Percentiles rank a stretch among this genome's conserved stretches.
phyloP scores from a whole-genome alignment of 495 filamentous ascomycete genomes.

The Hypomontagnella submonticulosa region DNA sequence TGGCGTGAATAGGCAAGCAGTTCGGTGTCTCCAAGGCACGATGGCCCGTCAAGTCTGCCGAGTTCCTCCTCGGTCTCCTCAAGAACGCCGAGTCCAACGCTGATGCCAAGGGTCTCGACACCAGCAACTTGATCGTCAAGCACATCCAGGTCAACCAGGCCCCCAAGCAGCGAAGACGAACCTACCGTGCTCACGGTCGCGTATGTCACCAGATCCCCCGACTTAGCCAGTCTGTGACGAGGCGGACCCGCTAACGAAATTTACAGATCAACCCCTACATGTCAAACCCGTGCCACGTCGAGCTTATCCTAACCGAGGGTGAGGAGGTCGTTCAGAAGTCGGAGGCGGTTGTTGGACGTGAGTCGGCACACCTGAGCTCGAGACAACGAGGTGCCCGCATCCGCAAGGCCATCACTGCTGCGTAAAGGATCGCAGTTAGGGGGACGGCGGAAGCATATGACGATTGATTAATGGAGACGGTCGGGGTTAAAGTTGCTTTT shows the following conservation, averaged over 20 bases:
- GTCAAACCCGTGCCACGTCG: slow-evolving; percentile 99
- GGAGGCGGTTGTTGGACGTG: slow-evolving; percentile 68
- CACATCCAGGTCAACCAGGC: slow-evolving; percentile 99
- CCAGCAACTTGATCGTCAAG: slow-evolving; percentile 94
- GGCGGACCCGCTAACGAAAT: slow-evolving; percentile 25
- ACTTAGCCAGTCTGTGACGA: background rate
- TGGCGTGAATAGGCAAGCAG: slow-evolving; percentile 81
- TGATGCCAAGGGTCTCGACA: slow-evolving; percentile 98
- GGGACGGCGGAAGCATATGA: slow-evolving; percentile 31
- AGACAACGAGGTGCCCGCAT: slow-evolving; percentile 87
- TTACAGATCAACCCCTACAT: slow-evolving; percentile 98
- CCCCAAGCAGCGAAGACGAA: slow-evolving; percentile 96
- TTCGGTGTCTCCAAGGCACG: slow-evolving; percentile 96
- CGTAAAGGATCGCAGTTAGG: slow-evolving; percentile 60
- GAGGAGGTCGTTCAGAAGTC: slow-evolving; percentile 92
- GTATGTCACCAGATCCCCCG: slow-evolving; percentile 68
- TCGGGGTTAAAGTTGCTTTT: slow-evolving; percentile 49
- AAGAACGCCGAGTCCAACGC: slow-evolving; percentile 99
- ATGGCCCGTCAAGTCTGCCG: slow-evolving; percentile 98
- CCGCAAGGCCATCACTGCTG: slow-evolving; percentile 80
- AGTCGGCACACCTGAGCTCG: slow-evolving; percentile 74
- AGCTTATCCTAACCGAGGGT: slow-evolving; percentile 97
- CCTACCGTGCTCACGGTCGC: slow-evolving; percentile 99
- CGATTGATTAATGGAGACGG: slow-evolving; percentile 43
- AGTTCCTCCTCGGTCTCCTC: slow-evolving; percentile 95